Conservation (phyloP, 805 yeast genomes). For the Pachysolen tannophilus region DNA sequence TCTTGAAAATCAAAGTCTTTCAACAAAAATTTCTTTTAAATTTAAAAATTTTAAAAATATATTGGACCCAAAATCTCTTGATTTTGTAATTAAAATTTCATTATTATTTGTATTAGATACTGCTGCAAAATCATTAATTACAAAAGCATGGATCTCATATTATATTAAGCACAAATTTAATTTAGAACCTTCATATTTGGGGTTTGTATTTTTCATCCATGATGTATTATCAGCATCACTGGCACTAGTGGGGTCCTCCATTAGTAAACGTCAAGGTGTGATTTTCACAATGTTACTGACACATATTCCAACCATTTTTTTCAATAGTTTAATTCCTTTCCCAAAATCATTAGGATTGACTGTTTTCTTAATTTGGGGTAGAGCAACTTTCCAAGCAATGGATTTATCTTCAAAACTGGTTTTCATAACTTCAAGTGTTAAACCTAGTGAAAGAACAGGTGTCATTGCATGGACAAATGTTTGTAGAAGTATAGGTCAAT, state of each 20-base stretch:
- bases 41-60: constrained; percentile 11
- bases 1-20: constrained; percentile 8
- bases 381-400: constrained; percentile 37
- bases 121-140: constrained; percentile 34
- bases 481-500: constrained; percentile 32
- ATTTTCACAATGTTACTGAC: constrained; percentile 35
- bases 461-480: constrained; percentile 38
- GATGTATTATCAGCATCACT: constrained; percentile 30
- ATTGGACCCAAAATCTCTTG: constrained; percentile 13
- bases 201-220: constrained; percentile 30
- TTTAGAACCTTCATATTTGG: constrained; percentile 26
- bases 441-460: constrained; percentile 32
- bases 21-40: neutral
- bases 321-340: constrained; percentile 30
- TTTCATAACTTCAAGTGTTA: constrained; percentile 32
- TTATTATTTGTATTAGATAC: constrained; percentile 33
- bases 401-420: constrained; percentile 42
- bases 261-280: constrained; percentile 36
- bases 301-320: constrained; percentile 34
- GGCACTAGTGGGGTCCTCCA: constrained; percentile 33
- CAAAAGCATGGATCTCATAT: constrained; percentile 38
- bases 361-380: constrained; percentile 22
- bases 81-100: constrained; percentile 26
- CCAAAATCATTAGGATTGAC: constrained; percentile 26
- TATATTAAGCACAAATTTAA: constrained; percentile 30